phyloP scores from a whole-genome alignment of 306 rosid genomes.

The Trifolium pratense region DNA sequence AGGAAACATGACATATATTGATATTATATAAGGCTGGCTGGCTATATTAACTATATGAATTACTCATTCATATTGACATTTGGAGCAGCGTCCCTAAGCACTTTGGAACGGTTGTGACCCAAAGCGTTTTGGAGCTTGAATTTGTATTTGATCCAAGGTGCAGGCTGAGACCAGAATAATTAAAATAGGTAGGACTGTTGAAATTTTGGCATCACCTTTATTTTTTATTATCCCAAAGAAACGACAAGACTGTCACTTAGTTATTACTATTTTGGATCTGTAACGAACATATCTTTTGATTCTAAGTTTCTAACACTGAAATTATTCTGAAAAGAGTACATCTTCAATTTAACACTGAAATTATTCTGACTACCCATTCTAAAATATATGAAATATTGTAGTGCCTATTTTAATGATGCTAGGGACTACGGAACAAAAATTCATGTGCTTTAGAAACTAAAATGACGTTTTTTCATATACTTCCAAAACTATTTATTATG shows the following conservation, averaged over 20 bases:
- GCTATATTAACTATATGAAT: conserved; percentile 17
- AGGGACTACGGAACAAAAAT: too few relatives aligned
- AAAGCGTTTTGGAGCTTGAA: not conserved
- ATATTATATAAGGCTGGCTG: not conserved
- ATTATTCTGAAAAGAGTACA: not conserved
- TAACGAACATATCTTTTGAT: not conserved
- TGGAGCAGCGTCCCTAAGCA: conserved; percentile 21
- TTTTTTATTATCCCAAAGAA: not conserved
- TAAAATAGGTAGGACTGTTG: conserved; percentile 15
- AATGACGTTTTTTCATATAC: too few relatives aligned
- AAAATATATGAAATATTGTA: too few relatives aligned
- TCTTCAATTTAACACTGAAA: too few relatives aligned
- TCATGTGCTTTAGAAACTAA: too few relatives aligned
- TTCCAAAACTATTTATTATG: too few relatives aligned
- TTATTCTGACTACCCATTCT: too few relatives aligned
- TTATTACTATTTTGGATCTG: not conserved
- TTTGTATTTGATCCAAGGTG: conserved; percentile 37
- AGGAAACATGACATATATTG: conserved; percentile 19
- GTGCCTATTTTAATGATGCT: too few relatives aligned
- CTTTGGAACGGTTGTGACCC: conserved; percentile 15
- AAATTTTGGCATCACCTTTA: conserved; percentile 12
- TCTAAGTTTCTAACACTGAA: not conserved
- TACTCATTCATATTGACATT: conserved; percentile 18
- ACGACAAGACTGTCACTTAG: not conserved
- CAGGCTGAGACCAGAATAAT: conserved; percentile 19